Conservation (phyloP, 1,139 yeast genomes). For the Saccharomyces hybrid region DNA sequence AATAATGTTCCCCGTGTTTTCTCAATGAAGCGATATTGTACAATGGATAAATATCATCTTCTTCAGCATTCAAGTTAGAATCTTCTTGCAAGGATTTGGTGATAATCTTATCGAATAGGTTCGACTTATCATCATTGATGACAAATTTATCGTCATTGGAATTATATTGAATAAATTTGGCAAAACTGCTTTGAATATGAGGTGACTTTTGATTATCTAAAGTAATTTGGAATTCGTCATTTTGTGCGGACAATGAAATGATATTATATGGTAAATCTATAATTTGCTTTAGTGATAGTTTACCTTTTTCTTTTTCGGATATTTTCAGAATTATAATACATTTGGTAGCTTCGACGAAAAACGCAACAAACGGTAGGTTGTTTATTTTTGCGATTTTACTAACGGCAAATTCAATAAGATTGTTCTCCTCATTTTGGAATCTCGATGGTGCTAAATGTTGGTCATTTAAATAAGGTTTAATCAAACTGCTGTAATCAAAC, state of each 20-base stretch:
- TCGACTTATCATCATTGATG: conserved; percentile 18
- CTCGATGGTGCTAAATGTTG: conserved; percentile 62
- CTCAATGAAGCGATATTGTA: conserved; percentile 59
- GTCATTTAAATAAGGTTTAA: conserved; percentile 45
- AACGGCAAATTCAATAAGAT: conserved; percentile 46
- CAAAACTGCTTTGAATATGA: conserved; percentile 19
- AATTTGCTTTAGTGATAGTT: conserved; percentile 29
- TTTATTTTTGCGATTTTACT: conserved; percentile 38
- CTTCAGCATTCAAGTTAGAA: conserved; percentile 26
- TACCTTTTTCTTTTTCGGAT: conserved; percentile 22
- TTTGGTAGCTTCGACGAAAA: conserved; percentile 51
- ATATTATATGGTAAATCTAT: conserved; percentile 32
- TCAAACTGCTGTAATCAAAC: conserved; percentile 43
- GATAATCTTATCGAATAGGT: conserved; percentile 16
- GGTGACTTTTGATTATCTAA: conserved; percentile 37
- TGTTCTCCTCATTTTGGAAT: conserved; percentile 49
- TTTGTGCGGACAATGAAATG: conserved; percentile 32
- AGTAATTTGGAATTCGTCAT: conserved; percentile 39
- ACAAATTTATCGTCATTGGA: conserved; percentile 34
- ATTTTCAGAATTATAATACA: conserved; percentile 41
- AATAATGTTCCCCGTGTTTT: conserved; percentile 72
- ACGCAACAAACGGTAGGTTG: conserved; percentile 35
- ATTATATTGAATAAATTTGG: conserved; percentile 32
- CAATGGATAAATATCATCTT: conserved; percentile 53
- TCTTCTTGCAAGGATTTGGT: conserved; percentile 16